Evolutionary conservation across 306 rosid genomes (phyloP).

Genomic region (Medicago ruthenica): DNA sequence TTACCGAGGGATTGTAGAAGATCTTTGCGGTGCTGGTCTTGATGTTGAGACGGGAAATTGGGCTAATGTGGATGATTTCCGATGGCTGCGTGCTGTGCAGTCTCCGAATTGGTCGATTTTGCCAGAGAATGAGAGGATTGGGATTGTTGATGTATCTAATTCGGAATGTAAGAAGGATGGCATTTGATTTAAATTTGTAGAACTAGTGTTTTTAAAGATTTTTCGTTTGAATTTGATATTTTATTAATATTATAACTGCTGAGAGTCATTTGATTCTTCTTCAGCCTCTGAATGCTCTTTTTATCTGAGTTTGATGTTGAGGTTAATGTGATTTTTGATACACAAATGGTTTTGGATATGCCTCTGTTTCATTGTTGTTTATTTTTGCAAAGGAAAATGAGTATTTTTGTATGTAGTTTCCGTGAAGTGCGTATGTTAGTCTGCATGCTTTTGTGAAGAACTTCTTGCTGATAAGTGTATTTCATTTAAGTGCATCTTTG

Average conservation of each 20-base stretch:
- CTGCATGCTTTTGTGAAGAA: neutral
- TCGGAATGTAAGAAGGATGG: constrained; percentile 34
- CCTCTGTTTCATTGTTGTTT: constrained; percentile 4
- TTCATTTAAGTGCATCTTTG: too few relatives aligned
- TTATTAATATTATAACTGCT: neutral
- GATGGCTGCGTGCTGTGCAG: constrained; percentile 78
- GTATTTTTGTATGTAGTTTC: constrained; percentile 2
- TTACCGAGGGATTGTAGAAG: constrained; percentile 68
- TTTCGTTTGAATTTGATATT: neutral
- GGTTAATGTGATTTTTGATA: constrained; percentile 23
- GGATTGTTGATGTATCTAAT: constrained; percentile 47
- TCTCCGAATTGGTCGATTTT: constrained; percentile 87
- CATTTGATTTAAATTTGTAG: constrained; percentile 41
- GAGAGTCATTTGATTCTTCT: constrained; percentile 19
- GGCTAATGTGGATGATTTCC: constrained; percentile 89
- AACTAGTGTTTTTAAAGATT: neutral
- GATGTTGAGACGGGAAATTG: constrained; percentile 75
- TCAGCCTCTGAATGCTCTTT: constrained; percentile 22
- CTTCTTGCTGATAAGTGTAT: too few relatives aligned
- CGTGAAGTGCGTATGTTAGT: neutral
- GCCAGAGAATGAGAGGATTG: constrained; percentile 72
- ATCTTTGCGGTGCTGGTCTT: constrained; percentile 67
- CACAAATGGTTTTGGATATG: constrained; percentile 16
- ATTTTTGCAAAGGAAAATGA: neutral
- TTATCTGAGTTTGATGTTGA: constrained; percentile 4